Conservation (phyloP, 176 grass and related monocot genomes). For the Cymbopogon citratus region DNA sequence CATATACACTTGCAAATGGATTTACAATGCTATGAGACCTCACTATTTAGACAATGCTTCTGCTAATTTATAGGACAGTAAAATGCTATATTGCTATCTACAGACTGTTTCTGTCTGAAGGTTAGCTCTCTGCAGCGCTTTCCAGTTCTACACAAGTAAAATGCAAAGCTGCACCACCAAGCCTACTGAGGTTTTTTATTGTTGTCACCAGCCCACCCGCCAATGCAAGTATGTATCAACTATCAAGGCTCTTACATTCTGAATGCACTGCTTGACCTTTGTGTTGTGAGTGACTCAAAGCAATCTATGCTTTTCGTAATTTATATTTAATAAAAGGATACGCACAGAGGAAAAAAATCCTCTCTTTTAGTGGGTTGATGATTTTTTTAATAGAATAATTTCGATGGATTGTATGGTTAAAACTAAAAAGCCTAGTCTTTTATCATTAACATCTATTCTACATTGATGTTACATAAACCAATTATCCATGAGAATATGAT, state of each 20-base stretch:
- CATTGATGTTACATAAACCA: no score
- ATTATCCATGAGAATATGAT: no score
- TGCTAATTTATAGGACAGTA: not conserved
- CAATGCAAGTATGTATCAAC: slow-evolving; percentile 20
- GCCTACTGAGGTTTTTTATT: not conserved
- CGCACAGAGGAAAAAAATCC: no score
- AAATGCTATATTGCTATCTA: not conserved
- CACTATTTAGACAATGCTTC: not conserved
- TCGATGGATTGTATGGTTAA: no score
- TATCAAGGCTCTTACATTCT: slow-evolving; percentile 20
- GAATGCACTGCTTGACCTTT: not conserved
- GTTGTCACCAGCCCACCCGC: no score
- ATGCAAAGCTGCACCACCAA: slow-evolving; percentile 9
- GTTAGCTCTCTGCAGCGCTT: not conserved
- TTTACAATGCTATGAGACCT: not conserved
- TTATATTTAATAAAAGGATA: slow-evolving; percentile 13
- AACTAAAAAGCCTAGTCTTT: no score
- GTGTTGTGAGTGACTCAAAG: slow-evolving; percentile 2
- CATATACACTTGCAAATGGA: not conserved
- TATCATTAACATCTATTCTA: no score
- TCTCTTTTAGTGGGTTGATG: no score
- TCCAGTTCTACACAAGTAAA: slow-evolving; percentile 2
- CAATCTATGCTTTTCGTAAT: slow-evolving; percentile 9
- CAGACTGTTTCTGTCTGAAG: not conserved
- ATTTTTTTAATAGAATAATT: no score